These are phyloP conservation scores for Scenedesmus sp. DNA, from an alignment of 163 green algal species.

Conservation along the genomic window DNA sequence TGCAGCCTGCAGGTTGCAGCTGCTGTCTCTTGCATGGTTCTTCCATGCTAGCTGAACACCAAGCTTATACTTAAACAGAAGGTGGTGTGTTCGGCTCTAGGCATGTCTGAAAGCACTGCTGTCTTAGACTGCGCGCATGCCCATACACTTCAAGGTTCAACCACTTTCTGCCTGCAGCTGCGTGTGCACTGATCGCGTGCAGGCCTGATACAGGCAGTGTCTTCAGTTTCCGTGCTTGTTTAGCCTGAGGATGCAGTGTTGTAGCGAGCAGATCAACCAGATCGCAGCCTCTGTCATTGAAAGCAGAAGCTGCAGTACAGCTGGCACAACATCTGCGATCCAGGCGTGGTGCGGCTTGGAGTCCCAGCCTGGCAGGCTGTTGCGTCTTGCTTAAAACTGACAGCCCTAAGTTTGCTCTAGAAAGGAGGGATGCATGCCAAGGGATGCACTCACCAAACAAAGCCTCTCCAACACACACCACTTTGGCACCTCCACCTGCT, in stretches of 20 bases:
- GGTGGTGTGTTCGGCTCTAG: not conserved
- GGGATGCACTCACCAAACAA: constrained; percentile 77
- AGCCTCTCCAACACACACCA: constrained; percentile 82
- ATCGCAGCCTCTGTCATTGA: not conserved
- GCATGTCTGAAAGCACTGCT: not conserved
- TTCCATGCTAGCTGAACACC: too few relatives aligned
- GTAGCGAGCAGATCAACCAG: not conserved
- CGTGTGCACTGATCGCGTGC: not conserved
- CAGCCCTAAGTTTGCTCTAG: not conserved
- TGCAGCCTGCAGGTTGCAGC: too few relatives aligned
- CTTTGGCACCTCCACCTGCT: constrained; percentile 34
- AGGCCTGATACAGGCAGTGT: not conserved
- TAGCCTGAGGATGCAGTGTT: not conserved
- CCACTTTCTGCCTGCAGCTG: not conserved
- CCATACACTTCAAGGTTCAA: not conserved
- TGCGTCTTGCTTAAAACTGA: not conserved
- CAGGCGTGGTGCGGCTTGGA: not conserved
- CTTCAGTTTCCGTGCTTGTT: too few relatives aligned
- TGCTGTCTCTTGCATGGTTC: too few relatives aligned
- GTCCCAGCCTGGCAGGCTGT: not conserved
- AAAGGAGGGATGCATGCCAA: not conserved
- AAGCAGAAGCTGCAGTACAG: not conserved
- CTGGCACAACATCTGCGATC: not conserved
- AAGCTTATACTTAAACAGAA: too few relatives aligned
- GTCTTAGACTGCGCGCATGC: not conserved